phyloP scores from a whole-genome alignment of 257 asterid species.

The Lycium ferocissimum region DNA sequence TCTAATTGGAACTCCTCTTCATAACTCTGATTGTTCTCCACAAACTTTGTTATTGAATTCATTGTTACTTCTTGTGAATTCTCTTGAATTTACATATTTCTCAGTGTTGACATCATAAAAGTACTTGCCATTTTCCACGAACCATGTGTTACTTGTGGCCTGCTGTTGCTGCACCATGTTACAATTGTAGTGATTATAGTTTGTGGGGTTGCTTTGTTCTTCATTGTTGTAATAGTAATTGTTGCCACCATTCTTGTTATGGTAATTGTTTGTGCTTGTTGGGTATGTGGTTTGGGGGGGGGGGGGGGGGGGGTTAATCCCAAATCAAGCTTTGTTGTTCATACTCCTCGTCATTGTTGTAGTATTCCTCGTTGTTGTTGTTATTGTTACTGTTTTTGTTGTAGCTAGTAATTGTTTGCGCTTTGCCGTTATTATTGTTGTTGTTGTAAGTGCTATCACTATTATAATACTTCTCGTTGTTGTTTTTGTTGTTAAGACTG shows the following conservation, averaged over 20 bases:
- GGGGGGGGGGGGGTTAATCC: neutral
- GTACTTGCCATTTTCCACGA: no score
- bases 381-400: no score
- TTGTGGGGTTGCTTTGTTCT: constrained; percentile 22
- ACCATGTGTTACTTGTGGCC: no score
- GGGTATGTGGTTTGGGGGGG: constrained; percentile 31
- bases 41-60: constrained; percentile 12
- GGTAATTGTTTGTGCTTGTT: constrained; percentile 35
- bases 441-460: no score
- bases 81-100: no score
- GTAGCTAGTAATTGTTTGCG: no score
- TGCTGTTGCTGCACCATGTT: neutral
- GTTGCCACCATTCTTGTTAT: neutral
- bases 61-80: neutral
- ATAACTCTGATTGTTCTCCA: constrained; percentile 22
- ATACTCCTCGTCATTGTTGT: no score
- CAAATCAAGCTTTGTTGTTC: no score
- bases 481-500: no score
- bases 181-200: constrained; percentile 36
- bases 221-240: neutral
- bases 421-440: no score
- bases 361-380: no score
- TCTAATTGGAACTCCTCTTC: constrained; percentile 43
- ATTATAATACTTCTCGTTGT: neutral
- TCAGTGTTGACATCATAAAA: no score